Conservation (phyloP, 306 rosid species). For the Rosa chinensis region DNA sequence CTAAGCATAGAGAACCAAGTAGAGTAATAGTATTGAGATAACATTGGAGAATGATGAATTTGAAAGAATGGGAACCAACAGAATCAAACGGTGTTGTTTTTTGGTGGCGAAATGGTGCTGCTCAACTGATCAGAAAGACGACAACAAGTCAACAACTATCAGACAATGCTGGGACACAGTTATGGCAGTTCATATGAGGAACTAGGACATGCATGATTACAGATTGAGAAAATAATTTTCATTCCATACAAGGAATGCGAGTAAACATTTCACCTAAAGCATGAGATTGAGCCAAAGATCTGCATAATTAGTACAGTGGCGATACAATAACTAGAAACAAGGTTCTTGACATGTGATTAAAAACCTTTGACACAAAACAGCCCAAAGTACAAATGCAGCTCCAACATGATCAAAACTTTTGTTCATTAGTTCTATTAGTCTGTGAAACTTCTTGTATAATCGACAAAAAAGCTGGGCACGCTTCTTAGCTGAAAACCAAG, state of each 20-base stretch:
- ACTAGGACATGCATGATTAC: neutral
- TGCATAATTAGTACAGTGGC: neutral
- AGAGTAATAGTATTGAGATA: neutral
- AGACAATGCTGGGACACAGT: neutral
- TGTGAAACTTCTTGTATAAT: neutral
- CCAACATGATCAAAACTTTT: neutral
- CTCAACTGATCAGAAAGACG: neutral
- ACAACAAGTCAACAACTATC: neutral
- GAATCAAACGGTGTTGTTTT: neutral
- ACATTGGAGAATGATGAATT: neutral
- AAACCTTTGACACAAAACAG: neutral
- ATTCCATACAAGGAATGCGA: neutral
- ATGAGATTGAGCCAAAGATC: neutral
- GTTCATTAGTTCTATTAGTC: neutral
- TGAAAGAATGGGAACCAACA: neutral
- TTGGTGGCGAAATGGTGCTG: neutral
- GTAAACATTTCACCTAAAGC: neutral
- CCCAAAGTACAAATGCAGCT: neutral
- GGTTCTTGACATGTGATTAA: neutral
- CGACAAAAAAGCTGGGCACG: neutral
- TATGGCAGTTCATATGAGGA: neutral
- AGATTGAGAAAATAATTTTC: neutral
- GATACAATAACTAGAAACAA: neutral
- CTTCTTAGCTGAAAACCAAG: slow-evolving; percentile 5
- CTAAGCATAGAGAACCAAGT: neutral